Base-by-base conservation (phyloP, 2,329 filamentous ascomycete species). In the Fusarium coicis region DNA sequence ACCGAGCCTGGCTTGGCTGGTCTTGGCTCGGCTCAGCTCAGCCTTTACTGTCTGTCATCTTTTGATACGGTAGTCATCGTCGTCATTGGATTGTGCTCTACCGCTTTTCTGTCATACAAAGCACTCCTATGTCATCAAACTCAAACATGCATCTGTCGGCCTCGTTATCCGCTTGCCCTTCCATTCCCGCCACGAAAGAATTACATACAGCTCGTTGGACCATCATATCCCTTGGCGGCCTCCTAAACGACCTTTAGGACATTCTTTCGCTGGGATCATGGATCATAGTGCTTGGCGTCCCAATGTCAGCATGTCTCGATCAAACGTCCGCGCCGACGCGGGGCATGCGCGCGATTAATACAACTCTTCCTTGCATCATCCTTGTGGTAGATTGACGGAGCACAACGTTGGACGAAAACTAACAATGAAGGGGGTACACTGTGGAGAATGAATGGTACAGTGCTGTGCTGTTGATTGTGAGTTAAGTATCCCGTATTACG, bases 291-390 rank as follows among this genome's bases (percentile, higher is more conserved):
- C 57, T 70, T 68, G 58, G 63, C 68, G 56, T 61, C 37, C 46
- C 58, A 37, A 50, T 46, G 49, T 50, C 70, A 47, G 65, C 36
- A 55, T 50, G 54, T 50, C 70, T 73, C 40, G 70, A 73, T 71
- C 66, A 68, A 68, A 72, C 46, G 58, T 72, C 63, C 42, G 63
- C 62, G 46, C 43, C 37, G 66, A 46, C 70, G 66, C 70, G 70
- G 70, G 70, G 61, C 53, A 34, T 39, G 64, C 44, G 52, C 66
- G 68, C 50, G 54, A 72, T 72, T 72, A 74, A 74, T 39, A 64
- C 32, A 46, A 46, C 53, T 68, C 28, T 74, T 74, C 70, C 70
- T 63, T 68, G 66, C 60, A 73, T 47, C 26, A 74, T 73, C 71
- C 71, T 64, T 73, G 70, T 47, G 42, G n/a, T 67, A 46, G 21